These are phyloP conservation scores for Saccharomyces uvarum DNA, from an alignment of 1,139 yeast genomes.

Conservation along the genomic window DNA sequence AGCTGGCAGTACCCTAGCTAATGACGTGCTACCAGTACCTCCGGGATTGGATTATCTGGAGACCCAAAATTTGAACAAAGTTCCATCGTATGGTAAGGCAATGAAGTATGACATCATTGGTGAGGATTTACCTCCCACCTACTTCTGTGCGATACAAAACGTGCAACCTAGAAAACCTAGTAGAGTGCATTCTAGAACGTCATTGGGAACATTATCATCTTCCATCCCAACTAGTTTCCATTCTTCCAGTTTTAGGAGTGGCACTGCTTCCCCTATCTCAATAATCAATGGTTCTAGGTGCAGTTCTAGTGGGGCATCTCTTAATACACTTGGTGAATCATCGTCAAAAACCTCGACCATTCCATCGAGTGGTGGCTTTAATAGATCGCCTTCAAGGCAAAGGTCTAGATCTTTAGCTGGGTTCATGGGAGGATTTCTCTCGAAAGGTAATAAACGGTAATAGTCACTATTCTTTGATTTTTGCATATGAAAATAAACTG, in stretches of 20 bases:
- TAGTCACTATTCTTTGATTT: neutral
- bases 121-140: conserved; percentile 50
- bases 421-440: conserved; percentile 1
- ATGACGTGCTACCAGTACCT: neutral
- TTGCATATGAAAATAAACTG: neutral
- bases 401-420: neutral
- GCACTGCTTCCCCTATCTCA: neutral
- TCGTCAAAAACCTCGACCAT: neutral
- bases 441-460: neutral
- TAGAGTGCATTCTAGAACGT: neutral
- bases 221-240: neutral
- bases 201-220: neutral
- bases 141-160: conserved; percentile 30
- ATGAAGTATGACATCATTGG: conserved; percentile 39
- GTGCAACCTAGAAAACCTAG: neutral
- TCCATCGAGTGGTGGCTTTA: neutral
- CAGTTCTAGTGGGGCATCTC: neutral
- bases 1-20: neutral
- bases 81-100: conserved; percentile 76
- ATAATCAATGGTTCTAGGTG: neutral
- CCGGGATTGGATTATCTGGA: conserved; percentile 32
- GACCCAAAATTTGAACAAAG: conserved; percentile 44
- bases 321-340: neutral
- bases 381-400: neutral
- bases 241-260: neutral